Evolutionary conservation across 2,329 filamentous ascomycete genomes (phyloP).

Genomic region (Orbilia oligospora): DNA sequence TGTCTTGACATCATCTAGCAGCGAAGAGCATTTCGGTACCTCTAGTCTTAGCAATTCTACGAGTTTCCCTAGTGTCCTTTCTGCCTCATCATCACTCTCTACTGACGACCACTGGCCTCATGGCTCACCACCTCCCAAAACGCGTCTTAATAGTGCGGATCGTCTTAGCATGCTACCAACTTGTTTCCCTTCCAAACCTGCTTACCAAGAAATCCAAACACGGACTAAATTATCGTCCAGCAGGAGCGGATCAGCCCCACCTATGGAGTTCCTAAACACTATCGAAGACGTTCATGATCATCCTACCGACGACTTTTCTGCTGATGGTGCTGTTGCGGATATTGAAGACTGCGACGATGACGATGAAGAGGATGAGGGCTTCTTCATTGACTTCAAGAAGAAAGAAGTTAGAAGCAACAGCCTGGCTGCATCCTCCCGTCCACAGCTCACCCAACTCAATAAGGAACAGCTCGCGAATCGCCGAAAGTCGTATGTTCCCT

Average conservation of each 20-base stretch:
- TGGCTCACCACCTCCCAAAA: conserved; percentile 50
- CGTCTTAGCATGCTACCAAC: conserved; percentile 45
- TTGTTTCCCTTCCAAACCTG: conserved; percentile 48
- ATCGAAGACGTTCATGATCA: conserved; percentile 46
- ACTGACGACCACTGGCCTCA: conserved; percentile 61
- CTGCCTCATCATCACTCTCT: conserved; percentile 63
- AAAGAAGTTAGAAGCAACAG: conserved; percentile 59
- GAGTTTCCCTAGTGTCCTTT: conserved; percentile 63
- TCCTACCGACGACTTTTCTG: conserved; percentile 47
- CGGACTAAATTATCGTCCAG: conserved; percentile 56
- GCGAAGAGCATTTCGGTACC: conserved; percentile 63
- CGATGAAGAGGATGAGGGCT: conserved; percentile 62
- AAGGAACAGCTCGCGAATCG: conserved; percentile 41
- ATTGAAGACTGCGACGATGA: conserved; percentile 62
- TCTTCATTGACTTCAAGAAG: conserved; percentile 60
- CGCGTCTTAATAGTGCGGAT: conserved; percentile 54
- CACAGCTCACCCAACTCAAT: conserved; percentile 31
- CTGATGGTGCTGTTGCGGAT: conserved; percentile 56
- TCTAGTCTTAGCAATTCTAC: conserved; percentile 64
- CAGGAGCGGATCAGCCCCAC: conserved; percentile 50
- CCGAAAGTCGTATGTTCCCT: conserved; percentile 56
- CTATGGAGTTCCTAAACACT: conserved; percentile 58
- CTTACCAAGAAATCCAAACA: conserved; percentile 55
- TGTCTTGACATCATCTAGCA: conserved; percentile 63
- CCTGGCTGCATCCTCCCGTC: conserved; percentile 37